Base-by-base conservation (phyloP, 208 protist genomes). In the Crithidia brevicula region DNA sequence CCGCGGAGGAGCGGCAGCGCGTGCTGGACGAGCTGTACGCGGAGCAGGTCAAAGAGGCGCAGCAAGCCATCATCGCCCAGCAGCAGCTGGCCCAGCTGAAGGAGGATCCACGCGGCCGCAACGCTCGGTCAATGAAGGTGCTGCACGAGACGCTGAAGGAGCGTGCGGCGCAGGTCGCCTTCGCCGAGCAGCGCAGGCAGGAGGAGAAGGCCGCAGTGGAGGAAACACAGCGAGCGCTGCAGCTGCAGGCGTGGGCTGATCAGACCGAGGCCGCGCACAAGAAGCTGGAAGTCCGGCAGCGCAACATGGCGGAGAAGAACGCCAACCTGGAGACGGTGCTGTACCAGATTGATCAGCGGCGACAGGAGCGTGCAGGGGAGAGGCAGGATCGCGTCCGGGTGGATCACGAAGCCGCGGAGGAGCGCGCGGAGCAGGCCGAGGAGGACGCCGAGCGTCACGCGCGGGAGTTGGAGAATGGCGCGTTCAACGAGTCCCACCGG, bases 261-360 rank as follows among this genome's bases (percentile, higher is more conserved):
- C 64, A 69, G 27, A 83, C 81, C n/a, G 74, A 91, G 40, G 77
- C 86, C 46, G 4, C 72, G 62, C 77, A 86, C 31, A 67, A 85
- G 61, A 69, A 77, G 27, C 72, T 89, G 3, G 72, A 66, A 33
- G 25, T 33, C 30, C 74, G 83, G 7, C 58, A 87, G 58, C 71
- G 76, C 38, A 91, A 94, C 67, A 65, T 93, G 45, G 83, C 75
- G 36, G 83, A 87, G 54, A 92, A 92, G 74, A 88, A 87, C 67
- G 61, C 67, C 1, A 89, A 94, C 56, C 46, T 96, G 36, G 74
- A 89, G 62, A 81, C 78, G 45, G 80, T 96, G 31, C 69, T 82
- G 22, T 85, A 73, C 52, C 88, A 93, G 47, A 84, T 93, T 50
- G 60, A 83, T 18, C 66, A 89, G 72, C 83, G 85, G 10, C 64